phyloP scores from a whole-genome alignment of 768 basidiomycete genomes.

The Kwoniella botswanensis region DNA sequence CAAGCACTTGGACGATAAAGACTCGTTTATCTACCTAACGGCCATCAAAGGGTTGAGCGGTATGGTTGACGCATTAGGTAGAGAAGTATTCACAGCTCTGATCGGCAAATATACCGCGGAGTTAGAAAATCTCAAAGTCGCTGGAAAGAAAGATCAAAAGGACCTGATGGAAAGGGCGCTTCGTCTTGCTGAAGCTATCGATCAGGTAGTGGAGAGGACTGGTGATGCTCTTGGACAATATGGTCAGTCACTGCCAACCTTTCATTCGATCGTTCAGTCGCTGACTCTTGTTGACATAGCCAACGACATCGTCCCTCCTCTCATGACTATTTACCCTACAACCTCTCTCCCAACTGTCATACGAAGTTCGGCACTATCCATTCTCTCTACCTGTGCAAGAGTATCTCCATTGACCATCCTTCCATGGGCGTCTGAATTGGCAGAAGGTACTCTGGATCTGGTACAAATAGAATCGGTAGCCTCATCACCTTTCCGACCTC shows the following conservation, averaged over 20 bases:
- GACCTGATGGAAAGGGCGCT: constrained; percentile 68
- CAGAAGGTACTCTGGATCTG: constrained; percentile 74
- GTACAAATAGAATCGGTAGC: constrained; percentile 61
- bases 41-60: constrained; percentile 87
- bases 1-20: constrained; percentile 82
- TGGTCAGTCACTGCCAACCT: constrained; percentile 61
- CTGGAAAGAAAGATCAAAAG: constrained; percentile 63
- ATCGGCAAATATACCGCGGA: constrained; percentile 67
- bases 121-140: constrained; percentile 57
- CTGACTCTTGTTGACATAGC: constrained; percentile 57
- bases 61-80: constrained; percentile 78
- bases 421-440: constrained; percentile 68
- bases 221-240: constrained; percentile 72
- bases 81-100: constrained; percentile 71
- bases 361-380: constrained; percentile 69
- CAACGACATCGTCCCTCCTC: constrained; percentile 71
- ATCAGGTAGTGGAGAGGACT: constrained; percentile 73
- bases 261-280: neutral
- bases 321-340: constrained; percentile 70
- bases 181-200: constrained; percentile 83
- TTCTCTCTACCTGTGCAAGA: constrained; percentile 75
- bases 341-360: constrained; percentile 72
- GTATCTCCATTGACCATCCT: constrained; percentile 69
- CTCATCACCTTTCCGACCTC: constrained; percentile 26
- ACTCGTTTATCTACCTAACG: constrained; percentile 93